phyloP scores from a whole-genome alignment of 2,329 filamentous ascomycete genomes.

The Alternaria ventricosa region DNA sequence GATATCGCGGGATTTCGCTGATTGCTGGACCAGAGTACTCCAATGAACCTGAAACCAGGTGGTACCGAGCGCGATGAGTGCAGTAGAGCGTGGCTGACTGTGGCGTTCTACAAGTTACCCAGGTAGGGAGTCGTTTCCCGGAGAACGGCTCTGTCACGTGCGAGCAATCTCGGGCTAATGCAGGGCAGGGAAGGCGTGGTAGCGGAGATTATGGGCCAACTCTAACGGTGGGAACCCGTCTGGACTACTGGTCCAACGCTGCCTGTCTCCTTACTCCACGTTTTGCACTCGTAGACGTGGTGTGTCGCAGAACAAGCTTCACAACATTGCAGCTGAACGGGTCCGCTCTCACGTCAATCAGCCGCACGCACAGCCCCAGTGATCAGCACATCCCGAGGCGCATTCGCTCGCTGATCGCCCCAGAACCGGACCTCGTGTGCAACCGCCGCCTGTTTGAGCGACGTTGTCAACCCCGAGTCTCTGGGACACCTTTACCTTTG shows the following conservation, averaged over 20 bases:
- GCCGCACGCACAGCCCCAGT: conserved; percentile 16
- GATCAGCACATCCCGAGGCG: conserved; percentile 10
- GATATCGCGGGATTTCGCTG: background rate
- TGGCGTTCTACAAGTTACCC: conserved; percentile 2
- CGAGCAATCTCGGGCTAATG: conserved; percentile 22
- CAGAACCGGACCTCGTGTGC: conserved; percentile 16
- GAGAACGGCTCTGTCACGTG: conserved; percentile 20
- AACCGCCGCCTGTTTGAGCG: conserved; percentile 16
- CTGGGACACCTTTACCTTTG: conserved; percentile 9
- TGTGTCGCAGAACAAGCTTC: conserved; percentile 7
- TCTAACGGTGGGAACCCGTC: conserved; percentile 19
- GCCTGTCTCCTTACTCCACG: conserved; percentile 7
- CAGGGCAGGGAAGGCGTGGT: conserved; percentile 17
- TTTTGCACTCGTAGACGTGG: conserved; percentile 13
- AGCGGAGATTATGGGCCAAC: conserved; percentile 22
- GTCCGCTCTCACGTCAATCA: conserved; percentile 1
- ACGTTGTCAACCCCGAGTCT: conserved; percentile 17
- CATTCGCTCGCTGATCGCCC: conserved; percentile 13
- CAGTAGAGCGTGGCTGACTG: background rate
- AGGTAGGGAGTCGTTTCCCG: conserved; percentile 22
- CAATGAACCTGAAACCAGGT: background rate
- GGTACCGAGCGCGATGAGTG: background rate
- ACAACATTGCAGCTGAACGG: background rate
- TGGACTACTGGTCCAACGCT: conserved; percentile 5
- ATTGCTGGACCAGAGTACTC: background rate